These are phyloP conservation scores for Aspergillus floridensis DNA, from an alignment of 2,329 filamentous ascomycete genomes.

Conservation along the genomic window DNA sequence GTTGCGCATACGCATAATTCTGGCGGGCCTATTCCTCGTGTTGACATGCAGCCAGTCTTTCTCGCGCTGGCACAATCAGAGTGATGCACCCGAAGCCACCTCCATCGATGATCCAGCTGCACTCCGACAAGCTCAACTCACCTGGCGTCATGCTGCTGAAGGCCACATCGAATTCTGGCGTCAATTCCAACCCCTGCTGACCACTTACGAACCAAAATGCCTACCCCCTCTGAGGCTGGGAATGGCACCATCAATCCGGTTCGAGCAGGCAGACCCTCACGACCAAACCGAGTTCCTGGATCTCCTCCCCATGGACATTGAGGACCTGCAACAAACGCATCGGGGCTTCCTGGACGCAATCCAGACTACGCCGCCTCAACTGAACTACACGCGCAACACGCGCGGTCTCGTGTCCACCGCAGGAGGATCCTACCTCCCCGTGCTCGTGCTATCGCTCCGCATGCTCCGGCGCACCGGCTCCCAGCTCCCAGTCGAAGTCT, in stretches of 20 bases:
- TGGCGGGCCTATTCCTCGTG: constrained; percentile 17
- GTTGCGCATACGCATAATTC: constrained; percentile 18
- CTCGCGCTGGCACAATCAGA: constrained; percentile 11
- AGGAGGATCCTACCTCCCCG: constrained; percentile 43
- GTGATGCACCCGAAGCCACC: neutral
- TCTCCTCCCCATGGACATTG: constrained; percentile 29
- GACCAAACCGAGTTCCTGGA: constrained; percentile 32
- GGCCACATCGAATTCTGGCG: constrained; percentile 35
- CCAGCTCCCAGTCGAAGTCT: constrained; percentile 47
- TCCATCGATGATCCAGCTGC: neutral
- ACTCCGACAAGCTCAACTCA: neutral
- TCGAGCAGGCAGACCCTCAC: constrained; percentile 27
- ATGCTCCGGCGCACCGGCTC: constrained; percentile 47
- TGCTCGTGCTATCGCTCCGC: constrained; percentile 44
- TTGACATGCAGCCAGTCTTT: constrained; percentile 18
- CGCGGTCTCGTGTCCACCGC: constrained; percentile 49
- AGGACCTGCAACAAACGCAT: constrained; percentile 35
- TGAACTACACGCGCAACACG: constrained; percentile 36
- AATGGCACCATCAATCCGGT: constrained; percentile 26
- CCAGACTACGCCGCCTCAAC: constrained; percentile 22
- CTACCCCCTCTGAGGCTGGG: constrained; percentile 27
- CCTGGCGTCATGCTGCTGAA: constrained; percentile 3
- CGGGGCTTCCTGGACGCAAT: constrained; percentile 34
- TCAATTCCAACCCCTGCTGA: constrained; percentile 32
- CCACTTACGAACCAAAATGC: constrained; percentile 30